These are phyloP conservation scores for Ascoidea asiatica DNA, from an alignment of 805 yeast species.

Conservation along the genomic window DNA sequence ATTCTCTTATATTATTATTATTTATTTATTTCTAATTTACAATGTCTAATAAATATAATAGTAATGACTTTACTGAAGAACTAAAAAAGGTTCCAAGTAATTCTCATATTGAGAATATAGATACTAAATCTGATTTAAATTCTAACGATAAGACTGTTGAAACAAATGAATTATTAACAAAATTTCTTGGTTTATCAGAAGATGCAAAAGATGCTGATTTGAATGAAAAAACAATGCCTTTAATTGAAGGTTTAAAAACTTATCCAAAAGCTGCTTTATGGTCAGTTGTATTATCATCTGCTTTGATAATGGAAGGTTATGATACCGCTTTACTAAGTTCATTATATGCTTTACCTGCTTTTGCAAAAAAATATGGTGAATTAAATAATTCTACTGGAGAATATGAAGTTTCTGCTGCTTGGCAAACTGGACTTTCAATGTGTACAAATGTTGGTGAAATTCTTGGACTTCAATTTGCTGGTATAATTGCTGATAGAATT, in stretches of 20 bases:
- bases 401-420: conserved; percentile 23
- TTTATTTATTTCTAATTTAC: too few relatives aligned
- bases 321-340: conserved; percentile 27
- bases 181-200: conserved; percentile 4
- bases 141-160: too few relatives aligned
- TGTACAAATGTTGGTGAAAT: conserved; percentile 25
- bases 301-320: conserved; percentile 36
- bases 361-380: conserved; percentile 27
- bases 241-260: conserved; percentile 21
- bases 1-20: too few relatives aligned
- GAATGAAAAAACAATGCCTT: conserved; percentile 16
- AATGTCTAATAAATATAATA: too few relatives aligned
- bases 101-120: too few relatives aligned
- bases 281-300: conserved; percentile 29
- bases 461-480: conserved; percentile 31
- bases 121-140: too few relatives aligned
- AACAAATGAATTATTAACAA: conserved; percentile 7
- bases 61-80: too few relatives aligned
- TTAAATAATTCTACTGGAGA: conserved; percentile 13
- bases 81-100: too few relatives aligned
- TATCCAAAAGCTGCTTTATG: conserved; percentile 33
- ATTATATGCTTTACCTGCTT: conserved; percentile 32
- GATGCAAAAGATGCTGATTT: conserved; percentile 12
- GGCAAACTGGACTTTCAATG: conserved; percentile 26
- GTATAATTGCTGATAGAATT: conserved; percentile 27